Conservation (phyloP, 73 alveolate genomes). For the Paramecium octaurelia region DNA sequence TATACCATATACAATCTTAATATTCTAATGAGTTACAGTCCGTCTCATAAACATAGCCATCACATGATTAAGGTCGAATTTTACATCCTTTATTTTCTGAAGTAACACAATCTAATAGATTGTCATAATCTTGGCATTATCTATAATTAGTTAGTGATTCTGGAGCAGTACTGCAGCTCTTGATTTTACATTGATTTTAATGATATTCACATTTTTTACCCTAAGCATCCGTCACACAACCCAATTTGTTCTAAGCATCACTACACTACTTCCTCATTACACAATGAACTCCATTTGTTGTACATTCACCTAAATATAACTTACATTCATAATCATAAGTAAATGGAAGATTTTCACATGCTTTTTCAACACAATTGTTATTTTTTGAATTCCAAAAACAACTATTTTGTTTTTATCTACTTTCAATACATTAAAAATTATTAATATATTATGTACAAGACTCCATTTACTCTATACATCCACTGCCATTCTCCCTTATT, state of each 20-base stretch:
- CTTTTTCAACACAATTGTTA: background rate
- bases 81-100: background rate
- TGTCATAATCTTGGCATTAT: background rate
- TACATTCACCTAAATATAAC: background rate
- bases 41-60: background rate
- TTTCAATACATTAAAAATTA: background rate
- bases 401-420: background rate
- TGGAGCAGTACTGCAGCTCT: background rate
- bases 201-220: background rate
- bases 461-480: background rate
- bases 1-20: background rate
- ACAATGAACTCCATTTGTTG: background rate
- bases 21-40: background rate
- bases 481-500: background rate
- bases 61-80: background rate
- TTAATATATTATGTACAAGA: background rate
- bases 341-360: background rate
- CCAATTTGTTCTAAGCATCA: background rate
- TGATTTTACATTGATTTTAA: background rate
- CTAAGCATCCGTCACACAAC: background rate
- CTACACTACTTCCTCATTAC: background rate
- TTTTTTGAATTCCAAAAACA: background rate
- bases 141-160: background rate
- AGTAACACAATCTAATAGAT: background rate
- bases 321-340: background rate